Evolutionary conservation across 1,284 basidiomycete genomes (phyloP).

Genomic region (Mycena citricolor): DNA sequence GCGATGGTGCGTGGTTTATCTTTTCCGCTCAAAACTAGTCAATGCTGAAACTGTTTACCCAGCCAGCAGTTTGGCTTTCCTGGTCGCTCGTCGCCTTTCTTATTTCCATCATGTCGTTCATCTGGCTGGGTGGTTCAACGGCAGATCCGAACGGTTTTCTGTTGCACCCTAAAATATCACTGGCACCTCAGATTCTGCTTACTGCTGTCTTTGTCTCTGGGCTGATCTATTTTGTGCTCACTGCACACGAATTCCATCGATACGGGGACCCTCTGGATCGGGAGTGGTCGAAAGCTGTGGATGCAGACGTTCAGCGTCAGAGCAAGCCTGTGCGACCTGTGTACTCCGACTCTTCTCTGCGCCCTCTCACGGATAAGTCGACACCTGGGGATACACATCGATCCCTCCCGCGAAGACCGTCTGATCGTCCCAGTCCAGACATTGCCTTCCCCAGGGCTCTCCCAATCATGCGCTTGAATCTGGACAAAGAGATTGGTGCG

Average conservation of each 20-base stretch:
- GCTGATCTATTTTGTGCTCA: slow-evolving; percentile 45
- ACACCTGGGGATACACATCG: too few relatives aligned
- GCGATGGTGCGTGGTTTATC: slow-evolving; percentile 38
- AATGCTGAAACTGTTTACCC: not conserved
- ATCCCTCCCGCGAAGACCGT: too few relatives aligned
- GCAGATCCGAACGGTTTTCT: slow-evolving; percentile 30
- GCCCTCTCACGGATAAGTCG: too few relatives aligned
- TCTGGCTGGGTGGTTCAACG: slow-evolving; percentile 61
- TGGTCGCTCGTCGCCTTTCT: slow-evolving; percentile 68
- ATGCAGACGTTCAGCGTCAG: too few relatives aligned
- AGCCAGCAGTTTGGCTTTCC: slow-evolving; percentile 33
- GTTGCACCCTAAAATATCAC: slow-evolving; percentile 22
- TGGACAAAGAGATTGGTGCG: too few relatives aligned
- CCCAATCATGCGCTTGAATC: too few relatives aligned
- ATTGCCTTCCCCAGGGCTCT: too few relatives aligned
- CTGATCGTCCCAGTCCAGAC: too few relatives aligned
- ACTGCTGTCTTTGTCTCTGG: slow-evolving; percentile 49
- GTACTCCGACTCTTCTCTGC: too few relatives aligned
- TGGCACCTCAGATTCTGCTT: slow-evolving; percentile 45
- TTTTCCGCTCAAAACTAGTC: not conserved
- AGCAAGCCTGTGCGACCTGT: too few relatives aligned
- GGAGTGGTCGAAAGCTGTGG: slow-evolving; percentile 12
- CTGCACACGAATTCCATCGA: slow-evolving; percentile 46
- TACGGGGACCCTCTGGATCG: slow-evolving; percentile 36
- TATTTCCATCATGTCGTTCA: slow-evolving; percentile 60